Base-by-base conservation (phyloP, 2,329 filamentous ascomycete species). In the Clarireedia homoeocarpa region DNA sequence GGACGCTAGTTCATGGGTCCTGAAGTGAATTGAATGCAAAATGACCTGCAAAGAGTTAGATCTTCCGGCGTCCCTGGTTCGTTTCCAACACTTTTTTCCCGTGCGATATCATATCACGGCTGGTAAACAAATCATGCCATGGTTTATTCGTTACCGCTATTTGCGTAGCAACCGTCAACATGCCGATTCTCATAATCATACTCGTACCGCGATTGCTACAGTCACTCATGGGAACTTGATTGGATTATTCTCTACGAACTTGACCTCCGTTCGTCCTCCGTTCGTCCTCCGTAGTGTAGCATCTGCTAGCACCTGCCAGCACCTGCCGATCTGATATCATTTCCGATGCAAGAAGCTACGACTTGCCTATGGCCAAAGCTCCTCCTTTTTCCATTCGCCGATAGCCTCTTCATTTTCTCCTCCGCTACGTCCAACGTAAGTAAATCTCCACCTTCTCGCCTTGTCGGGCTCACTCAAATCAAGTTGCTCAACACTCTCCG, bases 401-500 rank as follows among this genome's bases (percentile, higher is more conserved):
- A 74, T 69, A 46, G 14, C 7, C 17, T 46, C 42, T 9, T 46
- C 42, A 59, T 74, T 72, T 46, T 73, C 74, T 79, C 80, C 85
- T 54, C 70, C 71, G 34, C 71, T 72, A 48, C 70, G 71, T 44
- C 74, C 72, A 48, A 77, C 72, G 66, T 79, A 79, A 24, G 75
- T 82, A 71, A 82, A 87, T 58, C 73, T 73, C 70, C 78, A 80
- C 59, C 85, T 74, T 54, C 77, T 73, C n/a, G 75, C 72, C 63
- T 76, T 79, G 24, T 75, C 76, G 1, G 81, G 78, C 64, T 84
- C 77, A 56, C 73, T 80, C 26, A 88, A 67, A 69, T 88, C 83
- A 24, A 84, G 71, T 61, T 76, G 74, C 69, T 89, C 84, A 14
- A 89, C 81, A 60, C 81, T 78, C 51, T 83, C 79, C 0, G 95